Percentiles rank a stretch among this genome's conserved stretches.
Conservation (phyloP, 176 grass and related monocot genomes). For the Themeda triandra region DNA sequence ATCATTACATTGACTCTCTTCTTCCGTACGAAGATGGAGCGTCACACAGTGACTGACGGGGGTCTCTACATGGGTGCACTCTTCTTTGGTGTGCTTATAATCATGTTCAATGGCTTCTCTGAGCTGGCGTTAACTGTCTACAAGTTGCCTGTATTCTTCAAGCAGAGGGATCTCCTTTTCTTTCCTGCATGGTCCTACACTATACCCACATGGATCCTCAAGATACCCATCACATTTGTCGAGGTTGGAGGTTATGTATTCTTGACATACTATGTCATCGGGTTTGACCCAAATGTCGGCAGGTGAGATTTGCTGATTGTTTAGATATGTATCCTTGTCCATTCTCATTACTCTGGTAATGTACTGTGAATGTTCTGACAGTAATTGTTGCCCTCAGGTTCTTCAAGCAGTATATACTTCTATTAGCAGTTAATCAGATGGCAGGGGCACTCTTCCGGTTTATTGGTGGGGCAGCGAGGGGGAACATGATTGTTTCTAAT, state of each 20-base stretch:
- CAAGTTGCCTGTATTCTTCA: constrained; percentile 92
- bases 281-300: constrained; percentile 73
- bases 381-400: neutral
- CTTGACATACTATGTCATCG: constrained; percentile 82
- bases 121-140: constrained; percentile 65
- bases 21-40: too few species aligned
- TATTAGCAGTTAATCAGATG: too few species aligned
- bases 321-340: neutral
- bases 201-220: constrained; percentile 85
- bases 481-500: too few species aligned
- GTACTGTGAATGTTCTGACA: constrained; percentile 14
- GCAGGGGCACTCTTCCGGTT: too few species aligned
- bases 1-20: neutral
- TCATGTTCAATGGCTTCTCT: constrained; percentile 39
- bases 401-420: too few species aligned
- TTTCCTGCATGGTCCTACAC: constrained; percentile 91
- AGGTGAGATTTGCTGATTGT: constrained; percentile 52
- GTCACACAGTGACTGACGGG: too few species aligned
- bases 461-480: too few species aligned
- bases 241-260: constrained; percentile 85
- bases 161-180: constrained; percentile 88
- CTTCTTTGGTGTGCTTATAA: too few species aligned
- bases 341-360: neutral
- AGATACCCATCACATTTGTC: constrained; percentile 70
- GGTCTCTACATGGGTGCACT: too few species aligned